Evolutionary conservation across 2,329 filamentous ascomycete genomes (phyloP), one percentile per base, ranked within the genome.

Genomic region (Sporothrix phasma): DNA sequence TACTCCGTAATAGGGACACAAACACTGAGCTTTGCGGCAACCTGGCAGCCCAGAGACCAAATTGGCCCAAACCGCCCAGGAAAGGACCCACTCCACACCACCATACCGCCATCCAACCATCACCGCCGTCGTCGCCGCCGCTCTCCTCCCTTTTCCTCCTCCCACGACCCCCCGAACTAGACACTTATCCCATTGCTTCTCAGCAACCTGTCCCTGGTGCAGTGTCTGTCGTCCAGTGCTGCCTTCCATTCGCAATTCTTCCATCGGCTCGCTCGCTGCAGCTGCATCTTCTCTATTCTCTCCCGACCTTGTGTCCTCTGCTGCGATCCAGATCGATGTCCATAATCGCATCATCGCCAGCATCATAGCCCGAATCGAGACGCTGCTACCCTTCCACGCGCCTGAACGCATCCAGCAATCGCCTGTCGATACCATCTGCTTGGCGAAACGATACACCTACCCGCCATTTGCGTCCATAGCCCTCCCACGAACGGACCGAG

Each of bases 11-110:
- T 15, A 54, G 8, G 13, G 34, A 34, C n/a, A 24, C 34, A 58
- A 24, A 47, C 22, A 47, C 22, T 26, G 8, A 47, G 45, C 34
- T 39, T 56, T 56, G 31, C 37, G 39, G 37, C 54, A 43, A n/a
- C 37, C 37, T 43, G 29, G 53, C 34, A 58, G 34, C 54, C 54
- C 51, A 39, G 37, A 65, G 66, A 65, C 61, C 66, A 65, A 65
- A 47, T 65, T 65, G 66, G 64, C 66, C 64, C 64, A 61, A 58
- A 62, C 37, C 51, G 65, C 39, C 49, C 51, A 58, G 26, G 26
- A 34, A 53, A 29, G 39, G 51, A 43, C 29, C 41, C 24, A 34
- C 17, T 39, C 63, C 63, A 64, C 58, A 62, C 51, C 56, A 59
- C 39, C 58, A 62, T 61, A 61, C 51, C 61, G 63, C 49, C 46